Evolutionary conservation across 1,284 basidiomycete genomes (phyloP), one percentile per base, ranked within the genome.

Genomic region (Cutaneotrichosporon cutaneum): DNA sequence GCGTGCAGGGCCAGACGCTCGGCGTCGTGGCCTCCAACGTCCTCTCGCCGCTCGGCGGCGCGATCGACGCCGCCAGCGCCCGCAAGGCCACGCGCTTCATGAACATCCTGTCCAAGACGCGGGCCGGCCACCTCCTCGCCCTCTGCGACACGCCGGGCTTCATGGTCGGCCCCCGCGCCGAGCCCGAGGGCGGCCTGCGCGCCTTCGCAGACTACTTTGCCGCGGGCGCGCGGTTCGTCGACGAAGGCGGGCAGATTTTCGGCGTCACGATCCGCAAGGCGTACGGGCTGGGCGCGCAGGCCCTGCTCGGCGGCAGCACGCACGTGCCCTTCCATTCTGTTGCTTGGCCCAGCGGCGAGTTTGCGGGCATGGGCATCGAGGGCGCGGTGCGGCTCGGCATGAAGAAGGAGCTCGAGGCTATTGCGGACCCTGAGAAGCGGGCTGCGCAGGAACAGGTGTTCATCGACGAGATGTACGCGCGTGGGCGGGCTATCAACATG

Each of bases 61-160:
- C 64, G 2, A 59, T 66, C 45, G 64, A 66, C 36, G 64, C 61
- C 6, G 30, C 57, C 2, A 47, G 35, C 1, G 64, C 64, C 2
- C 56, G 50, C 56, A 66, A 66, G 59, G 64, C 61, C 9, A 53
- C 54, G 8, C 64, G 64, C 44, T 66, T 66, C 57, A 47, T 63
- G 33, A 58, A 61, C 57, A 63, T 66, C 16, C 59, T 66, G 9
- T 39, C 56, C 44, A 66, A 66, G 61, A 63, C 64, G n/a, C 53
- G 54, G 8, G 50, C 50, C 4, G 56, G 54, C 4, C 64, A 66
- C 57, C 26, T 66, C 16, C 48, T 66, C 30, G 57, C 57, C 2
- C 42, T 66, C 10, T 66, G 64, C 61, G 64, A 66, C 59, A 66
- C 64, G 27, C 64, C 64, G 3, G 64, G 64, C 36, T 66, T 66